Conservation (phyloP, 306 rosid genomes). For the Lupinus albus region DNA sequence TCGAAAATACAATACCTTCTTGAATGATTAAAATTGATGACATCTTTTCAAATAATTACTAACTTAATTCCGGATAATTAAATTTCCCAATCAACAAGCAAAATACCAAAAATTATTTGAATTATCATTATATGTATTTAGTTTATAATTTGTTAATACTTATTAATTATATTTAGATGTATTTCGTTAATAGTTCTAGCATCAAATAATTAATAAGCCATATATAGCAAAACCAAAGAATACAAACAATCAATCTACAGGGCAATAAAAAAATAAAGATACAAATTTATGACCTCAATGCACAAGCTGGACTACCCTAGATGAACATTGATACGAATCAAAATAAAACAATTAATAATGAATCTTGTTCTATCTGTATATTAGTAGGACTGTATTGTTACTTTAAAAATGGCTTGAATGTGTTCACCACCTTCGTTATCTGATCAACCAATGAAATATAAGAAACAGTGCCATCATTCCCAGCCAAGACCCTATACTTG, state of each 20-base stretch:
- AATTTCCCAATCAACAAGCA: too few species aligned
- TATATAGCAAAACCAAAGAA: not conserved
- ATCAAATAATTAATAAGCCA: not conserved
- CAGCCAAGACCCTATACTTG: conserved; percentile 83
- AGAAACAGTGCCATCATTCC: conserved; percentile 84
- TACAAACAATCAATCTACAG: not conserved
- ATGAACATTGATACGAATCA: not conserved
- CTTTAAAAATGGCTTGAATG: conserved; percentile 57
- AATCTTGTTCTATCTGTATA: not conserved
- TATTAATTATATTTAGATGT: not conserved
- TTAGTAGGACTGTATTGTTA: conserved; percentile 6
- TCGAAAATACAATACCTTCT: too few species aligned
- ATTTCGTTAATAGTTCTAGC: conserved; percentile 13
- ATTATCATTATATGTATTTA: too few species aligned
- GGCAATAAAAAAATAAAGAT: not conserved
- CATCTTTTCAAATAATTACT: too few species aligned
- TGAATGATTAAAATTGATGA: too few species aligned
- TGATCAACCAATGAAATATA: conserved; percentile 49
- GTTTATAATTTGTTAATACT: too few species aligned
- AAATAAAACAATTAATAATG: conserved; percentile 34
- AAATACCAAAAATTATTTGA: too few species aligned
- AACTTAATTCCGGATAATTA: too few species aligned
- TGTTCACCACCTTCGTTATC: conserved; percentile 51
- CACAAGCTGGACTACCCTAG: not conserved
- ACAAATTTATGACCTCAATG: conserved; percentile 3